Base-by-base conservation (phyloP, 164 flowering plant species). In the Platanus orientalis region DNA sequence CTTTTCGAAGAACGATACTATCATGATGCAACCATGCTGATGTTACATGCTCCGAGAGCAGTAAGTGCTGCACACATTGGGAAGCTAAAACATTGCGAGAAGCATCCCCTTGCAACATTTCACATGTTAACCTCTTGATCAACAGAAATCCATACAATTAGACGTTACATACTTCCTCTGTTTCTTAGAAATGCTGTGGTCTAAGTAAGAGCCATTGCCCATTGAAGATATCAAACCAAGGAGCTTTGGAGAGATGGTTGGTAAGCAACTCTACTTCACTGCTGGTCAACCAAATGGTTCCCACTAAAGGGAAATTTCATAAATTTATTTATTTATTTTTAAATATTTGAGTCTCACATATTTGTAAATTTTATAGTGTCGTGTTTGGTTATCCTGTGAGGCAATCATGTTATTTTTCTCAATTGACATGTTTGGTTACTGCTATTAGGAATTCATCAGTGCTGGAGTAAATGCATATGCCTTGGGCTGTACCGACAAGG, bases 381-480 rank as follows among this genome's bases (percentile, higher is more conserved):
- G 58, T 69, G 21, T 16, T 42, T 34, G 45, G 13, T 26, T 68
- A 49, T 60, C 69, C 13, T 45, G 36, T 40, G 44, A 12, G 28
- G 7, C 50, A 39, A 21, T 34, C 12, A 48, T 61, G 14, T 25
- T 51, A 2, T 56, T 17, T 39, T 57, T 50, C 19, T 45, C n/a
- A n/a, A 47, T 13, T 65, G 10, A 65, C 25, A 27, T 25, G 0
- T 64, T 40, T 50, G 45, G 26, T 34, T 67, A 3, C 24, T 67
- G 54, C 26, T n/a, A 65, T 53, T 67, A 94, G 98, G 97, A 94
- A 73, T 94, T 89, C 77, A 90, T 90, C 62, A 73, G 77, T 72
- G 98, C 96, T 50, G 98, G 92, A 42, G 98, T 94, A 36, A 94
- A 89, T 76, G 98, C 98, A 53, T 94, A 94, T 78, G 94, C 91